These are phyloP conservation scores for Tetradesmus obliquus DNA, from an alignment of 139 green algal species.

Conservation along the genomic window DNA sequence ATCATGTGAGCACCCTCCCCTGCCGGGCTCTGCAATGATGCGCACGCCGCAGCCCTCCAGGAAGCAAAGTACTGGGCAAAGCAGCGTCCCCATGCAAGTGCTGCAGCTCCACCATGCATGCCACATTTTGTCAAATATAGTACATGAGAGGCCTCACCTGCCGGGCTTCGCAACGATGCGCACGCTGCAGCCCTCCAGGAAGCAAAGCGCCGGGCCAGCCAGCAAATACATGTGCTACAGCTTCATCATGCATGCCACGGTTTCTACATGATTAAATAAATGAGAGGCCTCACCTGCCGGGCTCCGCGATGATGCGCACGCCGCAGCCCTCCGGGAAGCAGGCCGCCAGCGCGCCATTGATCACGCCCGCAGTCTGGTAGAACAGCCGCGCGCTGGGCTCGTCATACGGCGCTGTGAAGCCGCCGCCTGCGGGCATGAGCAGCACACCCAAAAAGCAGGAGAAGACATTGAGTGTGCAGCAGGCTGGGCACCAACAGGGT, in stretches of 20 bases:
- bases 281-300: conserved; percentile 79
- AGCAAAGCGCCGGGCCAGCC: too few species aligned
- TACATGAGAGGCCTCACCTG: too few species aligned
- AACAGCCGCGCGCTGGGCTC: not conserved
- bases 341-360: conserved; percentile 73
- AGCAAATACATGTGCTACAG: not conserved
- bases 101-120: not conserved
- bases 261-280: not conserved
- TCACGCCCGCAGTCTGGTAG: conserved; percentile 22
- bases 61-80: too few species aligned
- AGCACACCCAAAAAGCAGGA: not conserved
- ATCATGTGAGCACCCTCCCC: not conserved
- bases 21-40: too few species aligned
- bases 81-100: not conserved
- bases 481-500: too few species aligned
- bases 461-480: not conserved
- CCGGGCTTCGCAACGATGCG: too few species aligned
- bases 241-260: not conserved
- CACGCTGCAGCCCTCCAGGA: too few species aligned
- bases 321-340: conserved; percentile 78
- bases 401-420: conserved; percentile 49
- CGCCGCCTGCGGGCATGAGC: not conserved
- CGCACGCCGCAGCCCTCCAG: too few species aligned
- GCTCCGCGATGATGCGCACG: conserved; percentile 89
- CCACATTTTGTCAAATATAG: not conserved